Conservation (phyloP, 116 monocot species). For the Phalaenopsis hybrid region DNA sequence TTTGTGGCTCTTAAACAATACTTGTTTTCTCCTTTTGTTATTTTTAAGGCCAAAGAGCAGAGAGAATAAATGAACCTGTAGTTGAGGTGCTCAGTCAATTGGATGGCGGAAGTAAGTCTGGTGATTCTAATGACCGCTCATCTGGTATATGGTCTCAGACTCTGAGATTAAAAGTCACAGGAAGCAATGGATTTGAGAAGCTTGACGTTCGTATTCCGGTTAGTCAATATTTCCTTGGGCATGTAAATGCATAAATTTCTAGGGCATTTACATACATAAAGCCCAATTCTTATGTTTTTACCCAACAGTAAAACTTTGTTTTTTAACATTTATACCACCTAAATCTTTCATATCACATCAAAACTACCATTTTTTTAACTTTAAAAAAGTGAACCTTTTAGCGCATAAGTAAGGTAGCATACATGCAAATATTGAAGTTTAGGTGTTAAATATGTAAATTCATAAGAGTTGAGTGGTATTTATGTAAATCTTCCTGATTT, state of each 20-base stretch:
- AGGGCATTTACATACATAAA: neutral
- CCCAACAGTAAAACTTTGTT: too few species aligned
- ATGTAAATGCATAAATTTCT: neutral
- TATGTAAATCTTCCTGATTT: too few species aligned
- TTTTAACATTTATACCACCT: too few species aligned
- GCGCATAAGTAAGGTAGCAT: too few species aligned
- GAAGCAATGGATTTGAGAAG: conserved; percentile 68
- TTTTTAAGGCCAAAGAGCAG: neutral
- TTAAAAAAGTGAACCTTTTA: too few species aligned
- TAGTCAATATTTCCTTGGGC: conserved; percentile 23
- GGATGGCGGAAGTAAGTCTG: conserved; percentile 23
- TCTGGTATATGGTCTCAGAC: conserved; percentile 71
- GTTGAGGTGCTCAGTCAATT: conserved; percentile 68
- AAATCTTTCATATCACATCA: too few species aligned
- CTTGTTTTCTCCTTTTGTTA: neutral
- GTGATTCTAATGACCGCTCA: conserved; percentile 29
- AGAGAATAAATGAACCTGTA: conserved; percentile 37
- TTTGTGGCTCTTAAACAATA: neutral
- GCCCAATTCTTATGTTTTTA: too few species aligned
- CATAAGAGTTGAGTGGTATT: too few species aligned
- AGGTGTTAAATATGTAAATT: too few species aligned
- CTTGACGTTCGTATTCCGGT: conserved; percentile 86
- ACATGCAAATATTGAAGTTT: too few species aligned
- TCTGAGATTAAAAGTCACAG: conserved; percentile 78
- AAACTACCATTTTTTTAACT: too few species aligned